phyloP scores from a whole-genome alignment of 495 filamentous ascomycete species.

The Penicillium ucsense region DNA sequence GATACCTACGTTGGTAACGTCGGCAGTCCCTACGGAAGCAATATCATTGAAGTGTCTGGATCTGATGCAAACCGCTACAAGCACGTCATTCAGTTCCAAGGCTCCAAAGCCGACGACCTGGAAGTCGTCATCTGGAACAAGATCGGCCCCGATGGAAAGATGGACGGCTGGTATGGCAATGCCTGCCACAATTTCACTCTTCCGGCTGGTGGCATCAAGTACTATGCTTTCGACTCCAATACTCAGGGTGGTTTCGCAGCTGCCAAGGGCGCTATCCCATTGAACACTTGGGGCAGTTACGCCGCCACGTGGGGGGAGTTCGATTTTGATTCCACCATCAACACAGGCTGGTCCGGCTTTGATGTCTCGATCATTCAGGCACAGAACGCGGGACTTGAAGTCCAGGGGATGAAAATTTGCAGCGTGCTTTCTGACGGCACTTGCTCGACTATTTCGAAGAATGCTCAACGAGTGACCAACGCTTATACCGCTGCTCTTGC shows the following conservation, averaged over 20 bases:
- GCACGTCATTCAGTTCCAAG: conserved; percentile 37
- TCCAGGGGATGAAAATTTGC: conserved; percentile 32
- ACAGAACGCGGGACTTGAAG: conserved; percentile 20
- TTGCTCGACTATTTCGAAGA: conserved; percentile 25
- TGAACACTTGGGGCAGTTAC: conserved; percentile 23
- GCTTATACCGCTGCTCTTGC: conserved; percentile 25
- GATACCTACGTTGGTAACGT: conserved; percentile 37
- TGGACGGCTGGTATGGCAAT: conserved; percentile 32
- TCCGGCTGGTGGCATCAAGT: conserved; percentile 28
- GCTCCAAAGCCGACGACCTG: conserved; percentile 25
- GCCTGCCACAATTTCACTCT: conserved; percentile 34
- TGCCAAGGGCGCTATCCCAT: conserved; percentile 23
- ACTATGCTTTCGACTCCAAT: conserved; percentile 39
- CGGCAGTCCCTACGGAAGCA: conserved; percentile 43
- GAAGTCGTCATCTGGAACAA: conserved; percentile 46
- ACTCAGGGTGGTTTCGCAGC: conserved; percentile 32
- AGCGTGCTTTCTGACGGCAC: conserved; percentile 6
- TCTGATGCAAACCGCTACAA: conserved; percentile 26
- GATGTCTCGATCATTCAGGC: conserved; percentile 32
- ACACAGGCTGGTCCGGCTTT: conserved; percentile 33
- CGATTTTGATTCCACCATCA: conserved; percentile 24
- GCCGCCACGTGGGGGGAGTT: conserved; percentile 37
- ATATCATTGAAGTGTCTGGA: conserved; percentile 35
- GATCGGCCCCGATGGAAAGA: conserved; percentile 26
- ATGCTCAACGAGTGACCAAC: conserved; percentile 18